Base-by-base conservation (phyloP, 129 eudicot genomes). In the Escallonia herrerae region DNA sequence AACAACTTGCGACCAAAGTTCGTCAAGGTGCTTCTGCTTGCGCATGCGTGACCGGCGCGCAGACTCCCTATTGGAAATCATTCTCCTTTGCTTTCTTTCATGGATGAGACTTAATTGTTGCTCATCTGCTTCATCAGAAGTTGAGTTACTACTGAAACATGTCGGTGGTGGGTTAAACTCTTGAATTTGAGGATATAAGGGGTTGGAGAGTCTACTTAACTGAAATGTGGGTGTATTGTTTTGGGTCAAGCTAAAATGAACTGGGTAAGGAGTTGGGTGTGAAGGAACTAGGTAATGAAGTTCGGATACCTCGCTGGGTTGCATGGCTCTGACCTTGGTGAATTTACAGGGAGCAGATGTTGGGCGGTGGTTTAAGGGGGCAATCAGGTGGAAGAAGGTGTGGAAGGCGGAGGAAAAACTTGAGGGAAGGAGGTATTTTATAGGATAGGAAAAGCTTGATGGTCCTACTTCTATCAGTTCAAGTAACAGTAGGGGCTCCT, bases 1-100 rank as follows among this genome's bases (percentile, higher is more conserved):
- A 6, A 82, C 48, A 54, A 94, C 95, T 76, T 86, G 99, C 0
- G 99, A 89, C 95, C 97, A 89, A 46, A 94, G 95, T 65, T 94
- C 99, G 52, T 94, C 97, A 13, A 94, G 79, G 77, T 94, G 99
- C 81, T 76, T 86, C 72, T 94, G 99, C 54, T 94, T 94, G 46
- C 99, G 88, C 97, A 94, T 89, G 53, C 99, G 87, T 15, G 99
- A 94, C 65, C 99, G 66, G 3, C 99, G 80, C 11, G 99, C 99
- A 5, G 99, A 94, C 73, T 94, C 99, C 44, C 99, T 49, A 65
- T 94, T 94, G 15, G 99, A 94, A 57, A 94, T 94, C 95, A 94
- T 94, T 71, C 99, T 82, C 48, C 99, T 89, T 47, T 84, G 94
- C 69, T 89, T 94, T 63, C 99, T 78, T 75, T 94, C 99, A 60